Conservation (phyloP, 2,329 filamentous ascomycete genomes). For the Capronia epimyces region DNA sequence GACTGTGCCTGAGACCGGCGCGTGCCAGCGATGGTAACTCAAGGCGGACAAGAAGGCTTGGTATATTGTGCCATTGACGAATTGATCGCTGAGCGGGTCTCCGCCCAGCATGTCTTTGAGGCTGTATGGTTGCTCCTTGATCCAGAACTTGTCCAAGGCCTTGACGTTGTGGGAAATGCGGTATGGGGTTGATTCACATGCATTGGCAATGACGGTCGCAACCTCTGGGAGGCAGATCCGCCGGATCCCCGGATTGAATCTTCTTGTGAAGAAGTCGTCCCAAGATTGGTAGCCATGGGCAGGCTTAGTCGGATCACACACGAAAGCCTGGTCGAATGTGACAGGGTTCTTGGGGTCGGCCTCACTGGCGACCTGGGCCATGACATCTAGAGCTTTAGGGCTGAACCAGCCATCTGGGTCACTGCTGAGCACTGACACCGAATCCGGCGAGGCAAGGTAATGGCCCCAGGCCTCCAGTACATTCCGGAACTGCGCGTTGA, state of each 20-base stretch:
- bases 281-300: conserved; percentile 59
- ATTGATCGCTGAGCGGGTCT: conserved; percentile 50
- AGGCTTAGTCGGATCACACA: conserved; percentile 28
- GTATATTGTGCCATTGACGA: conserved; percentile 61
- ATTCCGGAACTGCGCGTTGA: conserved; percentile 49
- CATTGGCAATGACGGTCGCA: conserved; percentile 53
- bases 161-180: conserved; percentile 48
- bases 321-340: conserved; percentile 31
- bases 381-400: conserved; percentile 35
- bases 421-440: conserved; percentile 43
- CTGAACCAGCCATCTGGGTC: conserved; percentile 40
- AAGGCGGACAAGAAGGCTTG: conserved; percentile 64
- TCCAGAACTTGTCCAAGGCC: conserved; percentile 59
- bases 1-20: conserved; percentile 58
- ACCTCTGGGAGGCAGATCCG: conserved; percentile 56
- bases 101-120: conserved; percentile 59
- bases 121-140: conserved; percentile 65
- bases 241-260: conserved; percentile 50
- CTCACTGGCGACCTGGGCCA: conserved; percentile 29
- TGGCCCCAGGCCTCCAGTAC: conserved; percentile 47
- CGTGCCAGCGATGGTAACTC: conserved; percentile 68
- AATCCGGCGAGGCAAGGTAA: conserved; percentile 44
- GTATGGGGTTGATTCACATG: conserved; percentile 60
- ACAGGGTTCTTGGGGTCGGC: conserved; percentile 26
- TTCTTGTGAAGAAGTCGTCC: conserved; percentile 65